These are phyloP conservation scores for Calamus simplicifolius DNA, from an alignment of 176 grass and related monocot genomes.

Conservation along the genomic window DNA sequence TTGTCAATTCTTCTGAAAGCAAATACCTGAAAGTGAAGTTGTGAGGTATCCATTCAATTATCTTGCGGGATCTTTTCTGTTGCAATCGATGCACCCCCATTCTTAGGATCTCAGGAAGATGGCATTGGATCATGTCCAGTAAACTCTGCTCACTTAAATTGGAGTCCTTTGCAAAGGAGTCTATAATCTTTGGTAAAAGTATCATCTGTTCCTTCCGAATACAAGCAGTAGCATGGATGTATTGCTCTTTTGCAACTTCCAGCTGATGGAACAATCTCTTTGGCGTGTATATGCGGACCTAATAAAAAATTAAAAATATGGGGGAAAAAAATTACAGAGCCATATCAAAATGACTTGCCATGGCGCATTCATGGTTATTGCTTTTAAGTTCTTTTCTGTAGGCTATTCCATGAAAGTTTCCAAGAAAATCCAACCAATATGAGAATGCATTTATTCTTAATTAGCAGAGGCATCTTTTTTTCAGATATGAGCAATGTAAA, in stretches of 20 bases:
- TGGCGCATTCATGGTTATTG: too few relatives aligned
- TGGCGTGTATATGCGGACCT: conserved; percentile 70
- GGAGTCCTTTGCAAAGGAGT: conserved; percentile 52
- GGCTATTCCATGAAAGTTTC: too few relatives aligned
- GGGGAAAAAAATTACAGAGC: neutral
- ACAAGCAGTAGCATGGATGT: conserved; percentile 48
- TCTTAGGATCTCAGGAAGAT: conserved; percentile 54
- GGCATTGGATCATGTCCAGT: conserved; percentile 36
- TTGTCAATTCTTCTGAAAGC: conserved; percentile 37
- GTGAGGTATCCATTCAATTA: conserved; percentile 73
- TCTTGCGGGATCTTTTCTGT: conserved; percentile 15
- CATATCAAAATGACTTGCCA: too few relatives aligned
- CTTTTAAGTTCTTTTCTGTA: too few relatives aligned
- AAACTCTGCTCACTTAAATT: conserved; percentile 36
- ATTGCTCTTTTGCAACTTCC: conserved; percentile 69
- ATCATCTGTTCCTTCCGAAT: conserved; percentile 43
- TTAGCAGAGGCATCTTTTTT: too few relatives aligned
- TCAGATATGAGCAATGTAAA: neutral
- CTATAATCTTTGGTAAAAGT: conserved; percentile 61
- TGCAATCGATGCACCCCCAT: conserved; percentile 26
- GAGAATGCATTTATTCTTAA: too few relatives aligned
- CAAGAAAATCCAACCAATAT: too few relatives aligned
- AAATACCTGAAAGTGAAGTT: conserved; percentile 67
- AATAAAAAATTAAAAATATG: neutral
- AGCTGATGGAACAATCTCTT: conserved; percentile 59